phyloP scores from a whole-genome alignment of 257 asterid genomes.

The Jacaranda copaia region DNA sequence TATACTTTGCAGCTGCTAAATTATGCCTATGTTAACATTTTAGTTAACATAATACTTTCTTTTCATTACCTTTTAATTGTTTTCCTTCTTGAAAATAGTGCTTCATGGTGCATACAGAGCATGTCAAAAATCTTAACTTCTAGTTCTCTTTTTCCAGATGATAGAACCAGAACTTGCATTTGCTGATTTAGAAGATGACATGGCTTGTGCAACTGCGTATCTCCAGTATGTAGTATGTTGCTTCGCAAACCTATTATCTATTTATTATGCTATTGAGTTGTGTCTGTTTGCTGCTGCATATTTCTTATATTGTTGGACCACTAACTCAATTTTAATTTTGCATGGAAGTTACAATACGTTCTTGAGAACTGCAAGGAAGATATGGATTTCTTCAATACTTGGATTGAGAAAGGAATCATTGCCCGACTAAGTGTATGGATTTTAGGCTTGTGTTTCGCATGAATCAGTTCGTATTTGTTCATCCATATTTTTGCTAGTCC shows the following conservation, averaged over 20 bases:
- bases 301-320: constrained; percentile 34
- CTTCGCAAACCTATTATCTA: constrained; percentile 54
- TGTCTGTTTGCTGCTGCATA: constrained; percentile 26
- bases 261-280: constrained; percentile 17
- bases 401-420: constrained; percentile 97
- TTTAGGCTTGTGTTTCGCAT: constrained; percentile 22
- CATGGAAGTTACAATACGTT: constrained; percentile 75
- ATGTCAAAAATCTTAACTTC: constrained; percentile 35
- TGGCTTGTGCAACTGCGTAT: constrained; percentile 99
- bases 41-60: constrained; percentile 18
- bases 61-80: constrained; percentile 21
- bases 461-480: background rate
- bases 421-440: constrained; percentile 72
- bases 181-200: constrained; percentile 98
- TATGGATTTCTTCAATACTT: constrained; percentile 92
- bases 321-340: constrained; percentile 32
- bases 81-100: constrained; percentile 15
- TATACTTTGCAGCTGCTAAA: constrained; percentile 38
- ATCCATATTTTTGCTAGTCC: background rate
- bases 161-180: constrained; percentile 98
- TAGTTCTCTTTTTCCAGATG: constrained; percentile 62
- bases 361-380: constrained; percentile 98
- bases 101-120: constrained; percentile 24
- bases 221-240: constrained; percentile 99
- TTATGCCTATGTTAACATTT: background rate